These are phyloP conservation scores for Diaporthe nobilis DNA, from an alignment of 2,329 filamentous ascomycete species.

Conservation along the genomic window DNA sequence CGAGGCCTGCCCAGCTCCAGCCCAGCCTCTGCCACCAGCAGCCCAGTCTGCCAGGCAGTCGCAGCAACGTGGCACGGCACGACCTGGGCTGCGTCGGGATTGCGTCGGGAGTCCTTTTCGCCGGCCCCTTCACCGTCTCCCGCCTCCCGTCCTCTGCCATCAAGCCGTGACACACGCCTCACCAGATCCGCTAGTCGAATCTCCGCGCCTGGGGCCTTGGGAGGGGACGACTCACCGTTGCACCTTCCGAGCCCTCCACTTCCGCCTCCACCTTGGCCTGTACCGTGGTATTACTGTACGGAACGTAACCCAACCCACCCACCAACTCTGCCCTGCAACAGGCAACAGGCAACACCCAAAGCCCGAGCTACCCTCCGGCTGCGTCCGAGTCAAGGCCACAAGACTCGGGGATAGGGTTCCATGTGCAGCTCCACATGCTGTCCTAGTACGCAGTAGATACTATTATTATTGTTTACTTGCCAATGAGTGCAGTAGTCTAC, in stretches of 20 bases:
- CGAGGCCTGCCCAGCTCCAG: neutral
- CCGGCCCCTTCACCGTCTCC: constrained; percentile 26
- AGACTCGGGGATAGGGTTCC: neutral
- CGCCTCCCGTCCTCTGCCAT: neutral
- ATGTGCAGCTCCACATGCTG: constrained; percentile 4
- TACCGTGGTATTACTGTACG: neutral
- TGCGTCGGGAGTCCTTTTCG: neutral
- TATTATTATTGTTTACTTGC: neutral
- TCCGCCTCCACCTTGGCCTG: constrained; percentile 19
- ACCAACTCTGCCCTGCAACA: neutral
- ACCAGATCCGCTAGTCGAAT: constrained; percentile 30
- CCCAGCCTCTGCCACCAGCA: neutral
- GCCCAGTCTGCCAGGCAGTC: neutral
- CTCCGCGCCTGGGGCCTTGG: constrained; percentile 23
- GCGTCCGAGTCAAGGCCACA: constrained; percentile 16
- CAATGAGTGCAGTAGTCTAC: neutral
- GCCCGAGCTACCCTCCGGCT: neutral
- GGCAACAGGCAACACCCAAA: neutral
- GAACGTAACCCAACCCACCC: constrained; percentile 11
- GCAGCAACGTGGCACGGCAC: constrained; percentile 1
- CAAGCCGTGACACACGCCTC: constrained; percentile 27
- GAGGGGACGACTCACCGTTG: constrained; percentile 27
- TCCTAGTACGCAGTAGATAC: neutral
- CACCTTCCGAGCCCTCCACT: constrained; percentile 31
- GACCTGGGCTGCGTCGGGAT: constrained; percentile 2